Base-by-base conservation (phyloP, 2,329 filamentous ascomycete genomes). In the Graphilbum ipis-grandicollis region DNA sequence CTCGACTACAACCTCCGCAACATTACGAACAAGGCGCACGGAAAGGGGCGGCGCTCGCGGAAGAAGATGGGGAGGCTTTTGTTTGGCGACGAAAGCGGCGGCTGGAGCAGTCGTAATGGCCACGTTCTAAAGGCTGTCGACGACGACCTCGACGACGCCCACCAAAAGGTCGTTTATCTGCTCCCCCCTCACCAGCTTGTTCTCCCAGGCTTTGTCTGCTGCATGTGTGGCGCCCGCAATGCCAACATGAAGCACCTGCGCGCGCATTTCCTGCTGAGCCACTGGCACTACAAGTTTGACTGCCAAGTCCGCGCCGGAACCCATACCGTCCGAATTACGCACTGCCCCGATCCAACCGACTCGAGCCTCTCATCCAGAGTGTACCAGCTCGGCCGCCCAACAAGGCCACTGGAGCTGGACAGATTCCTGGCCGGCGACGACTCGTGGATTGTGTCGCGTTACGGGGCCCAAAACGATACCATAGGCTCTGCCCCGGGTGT, bases 1-100 rank as follows among this genome's bases (percentile, higher is more conserved):
- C 65, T 66, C 41, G 59, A 62, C 18, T 76, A 76, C 47, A 76
- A 76, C 43, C 51, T 75, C 28, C 75, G 72, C 48, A 56, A 65
- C 12, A 53, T 75, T 14, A 74, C 65, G 49, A 67, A 70, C 45
- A 65, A 68, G 45, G 67, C 68, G 6, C 60, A 68, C 36, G 68
- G 69, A 4, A 66, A 59, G 44, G 62, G 65, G 31, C 48, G 50
- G 15, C 59, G 58, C 42, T 21, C 35, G 14, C 36, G 36, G 3
- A 39, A 34, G 36, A 28, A 15, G 4, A 18, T 12, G 17, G 23
- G 21, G 10, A 25, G 14, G 3, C 14, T 30, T 2, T 17, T 36
- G 4, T 21, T n/a, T n/a, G n/a, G n/a, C n/a, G n/a, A n/a, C n/a
- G n/a, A n/a, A n/a, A 54, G 53, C 38, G 50, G 40, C 19, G 34